These are phyloP conservation scores for Talaromyces sp. DNA, from an alignment of 2,329 filamentous ascomycete genomes.

Conservation along the genomic window DNA sequence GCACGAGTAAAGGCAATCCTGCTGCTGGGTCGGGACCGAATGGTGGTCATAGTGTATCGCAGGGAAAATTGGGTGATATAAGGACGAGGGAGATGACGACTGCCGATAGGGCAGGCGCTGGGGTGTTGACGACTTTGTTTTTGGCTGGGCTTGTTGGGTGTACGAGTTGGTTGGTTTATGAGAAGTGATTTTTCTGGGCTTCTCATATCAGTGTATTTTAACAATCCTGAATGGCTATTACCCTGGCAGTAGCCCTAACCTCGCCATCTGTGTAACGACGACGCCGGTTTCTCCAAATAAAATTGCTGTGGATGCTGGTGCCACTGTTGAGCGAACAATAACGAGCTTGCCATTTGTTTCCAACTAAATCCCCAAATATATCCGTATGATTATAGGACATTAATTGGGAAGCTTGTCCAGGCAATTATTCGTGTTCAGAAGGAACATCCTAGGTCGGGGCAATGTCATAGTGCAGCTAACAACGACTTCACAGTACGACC, in stretches of 20 bases:
- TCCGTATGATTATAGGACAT: neutral
- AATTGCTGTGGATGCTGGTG: neutral
- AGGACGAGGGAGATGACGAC: conserved; percentile 28
- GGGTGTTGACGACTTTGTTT: conserved; percentile 43
- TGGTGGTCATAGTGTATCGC: conserved; percentile 20
- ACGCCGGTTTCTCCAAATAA: neutral
- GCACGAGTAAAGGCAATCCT: conserved; percentile 34
- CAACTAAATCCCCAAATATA: neutral
- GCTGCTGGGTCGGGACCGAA: conserved; percentile 30
- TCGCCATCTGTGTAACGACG: neutral
- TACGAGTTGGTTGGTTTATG: conserved; percentile 39
- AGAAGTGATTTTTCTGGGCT: conserved; percentile 21
- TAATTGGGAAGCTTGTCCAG: neutral
- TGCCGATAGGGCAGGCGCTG: conserved; percentile 44
- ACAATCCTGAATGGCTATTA: neutral
- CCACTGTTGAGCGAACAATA: neutral
- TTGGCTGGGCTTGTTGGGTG: conserved; percentile 36
- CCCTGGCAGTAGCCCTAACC: neutral
- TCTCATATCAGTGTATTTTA: neutral
- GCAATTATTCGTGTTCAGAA: neutral
- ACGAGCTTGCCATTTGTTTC: neutral
- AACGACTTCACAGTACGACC: neutral
- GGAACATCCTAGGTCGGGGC: too few relatives aligned
- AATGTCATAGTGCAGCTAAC: too few relatives aligned
- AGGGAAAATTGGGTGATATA: conserved; percentile 20